Conservation (phyloP, 306 rosid species). For the Vigna hirtella region DNA sequence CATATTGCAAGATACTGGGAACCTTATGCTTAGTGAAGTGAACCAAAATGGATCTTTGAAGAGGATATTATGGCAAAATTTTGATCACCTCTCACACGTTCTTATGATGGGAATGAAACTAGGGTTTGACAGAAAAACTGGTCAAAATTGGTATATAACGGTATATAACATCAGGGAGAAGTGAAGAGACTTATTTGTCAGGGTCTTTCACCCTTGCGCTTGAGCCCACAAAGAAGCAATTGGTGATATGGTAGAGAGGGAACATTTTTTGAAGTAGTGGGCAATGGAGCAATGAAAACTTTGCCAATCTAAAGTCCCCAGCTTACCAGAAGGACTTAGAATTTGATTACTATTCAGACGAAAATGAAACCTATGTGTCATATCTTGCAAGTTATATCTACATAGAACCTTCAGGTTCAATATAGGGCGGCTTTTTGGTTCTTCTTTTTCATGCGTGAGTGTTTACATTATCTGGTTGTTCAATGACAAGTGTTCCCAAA, state of each 20-base stretch:
- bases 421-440: not conserved
- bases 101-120: not conserved
- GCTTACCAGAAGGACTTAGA: not conserved
- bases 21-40: not conserved
- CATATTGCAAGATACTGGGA: not conserved
- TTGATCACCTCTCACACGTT: not conserved
- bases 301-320: not conserved
- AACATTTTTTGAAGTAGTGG: constrained; percentile 2
- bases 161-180: not conserved
- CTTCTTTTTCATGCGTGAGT: not conserved
- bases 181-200: not conserved
- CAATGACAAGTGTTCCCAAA: not conserved
- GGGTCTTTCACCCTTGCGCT: constrained; percentile 31
- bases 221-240: constrained; percentile 1
- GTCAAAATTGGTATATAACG: not conserved
- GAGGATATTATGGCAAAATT: not conserved
- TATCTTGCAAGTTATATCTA: too few relatives aligned
- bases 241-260: constrained; percentile 2
- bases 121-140: constrained; percentile 1
- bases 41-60: constrained; percentile 10
- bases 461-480: not conserved
- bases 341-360: not conserved
- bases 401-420: too few relatives aligned
- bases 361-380: too few relatives aligned
- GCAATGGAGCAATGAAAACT: not conserved